phyloP scores from a whole-genome alignment of 2,329 filamentous ascomycete species.

The Aulographum hederae region DNA sequence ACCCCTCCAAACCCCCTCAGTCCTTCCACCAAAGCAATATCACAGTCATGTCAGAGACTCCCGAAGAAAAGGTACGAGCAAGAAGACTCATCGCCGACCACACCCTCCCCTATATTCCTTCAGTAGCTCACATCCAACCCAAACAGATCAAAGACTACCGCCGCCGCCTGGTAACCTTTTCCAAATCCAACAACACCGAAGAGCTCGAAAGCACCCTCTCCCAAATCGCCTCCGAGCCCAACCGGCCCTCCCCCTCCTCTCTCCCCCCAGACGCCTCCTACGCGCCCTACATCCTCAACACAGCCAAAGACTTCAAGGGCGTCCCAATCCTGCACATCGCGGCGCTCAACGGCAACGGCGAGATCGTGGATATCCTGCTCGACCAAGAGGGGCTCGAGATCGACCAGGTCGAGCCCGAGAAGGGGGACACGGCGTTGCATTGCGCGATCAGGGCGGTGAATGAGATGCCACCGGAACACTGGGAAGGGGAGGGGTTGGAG shows the following conservation, averaged over 20 bases:
- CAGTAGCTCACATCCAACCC: too few species aligned
- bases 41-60: too few species aligned
- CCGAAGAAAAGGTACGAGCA: too few species aligned
- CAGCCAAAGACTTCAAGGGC: slow-evolving; percentile 67
- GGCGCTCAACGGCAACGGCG: slow-evolving; percentile 66
- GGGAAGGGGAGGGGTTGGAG: slow-evolving; percentile 43
- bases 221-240: slow-evolving; percentile 60
- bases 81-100: too few species aligned
- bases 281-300: slow-evolving; percentile 66
- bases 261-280: slow-evolving; percentile 26
- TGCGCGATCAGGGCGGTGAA: slow-evolving; percentile 63
- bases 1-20: too few species aligned
- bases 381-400: slow-evolving; percentile 76
- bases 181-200: too few species aligned
- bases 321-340: slow-evolving; percentile 83
- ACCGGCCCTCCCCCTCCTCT: slow-evolving; percentile 32
- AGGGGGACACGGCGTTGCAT: slow-evolving; percentile 65
- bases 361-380: slow-evolving; percentile 64
- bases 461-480: too few species aligned
- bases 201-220: too few species aligned
- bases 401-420: slow-evolving; percentile 53
- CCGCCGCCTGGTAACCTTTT: too few species aligned
- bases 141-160: too few species aligned
- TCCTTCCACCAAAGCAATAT: too few species aligned
- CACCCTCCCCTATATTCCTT: too few species aligned